These are phyloP conservation scores for Scheffersomyces illinoinensis DNA, from an alignment of 1,139 yeast genomes.

Conservation along the genomic window DNA sequence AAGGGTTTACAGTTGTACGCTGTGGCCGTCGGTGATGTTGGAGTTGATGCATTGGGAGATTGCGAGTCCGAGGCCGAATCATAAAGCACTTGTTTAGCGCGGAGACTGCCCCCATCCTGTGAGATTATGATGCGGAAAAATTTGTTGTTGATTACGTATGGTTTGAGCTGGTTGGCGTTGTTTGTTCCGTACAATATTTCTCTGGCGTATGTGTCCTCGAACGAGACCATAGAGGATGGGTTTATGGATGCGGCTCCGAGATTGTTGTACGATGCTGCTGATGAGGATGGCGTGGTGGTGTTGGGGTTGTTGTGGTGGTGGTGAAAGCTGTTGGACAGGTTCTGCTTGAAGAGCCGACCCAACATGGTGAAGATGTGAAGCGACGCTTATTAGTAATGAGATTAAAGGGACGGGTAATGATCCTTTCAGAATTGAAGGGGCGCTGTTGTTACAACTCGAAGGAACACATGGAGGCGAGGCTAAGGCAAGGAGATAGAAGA, in stretches of 20 bases:
- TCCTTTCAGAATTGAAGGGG: neutral
- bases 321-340: conserved; percentile 2
- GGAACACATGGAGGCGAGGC: neutral
- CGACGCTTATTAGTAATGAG: neutral
- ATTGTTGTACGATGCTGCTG: neutral
- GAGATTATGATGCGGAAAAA: conserved; percentile 47
- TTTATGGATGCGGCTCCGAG: neutral
- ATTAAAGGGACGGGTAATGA: neutral
- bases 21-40: conserved; percentile 1
- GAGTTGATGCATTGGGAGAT: neutral
- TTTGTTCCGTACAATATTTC: conserved; percentile 46
- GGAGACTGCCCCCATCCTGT: conserved; percentile 54
- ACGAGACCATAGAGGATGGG: conserved; percentile 19
- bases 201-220: conserved; percentile 45
- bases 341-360: conserved; percentile 16
- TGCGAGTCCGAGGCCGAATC: conserved; percentile 39
- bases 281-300: neutral
- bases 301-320: neutral
- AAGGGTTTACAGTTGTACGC: conserved; percentile 1
- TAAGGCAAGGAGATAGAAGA: neutral
- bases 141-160: conserved; percentile 32
- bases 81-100: conserved; percentile 49
- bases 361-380: conserved; percentile 8
- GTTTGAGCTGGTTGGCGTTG: conserved; percentile 28
- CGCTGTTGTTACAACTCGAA: neutral